These are phyloP conservation scores for Globisporangium megalacanthum DNA, from an alignment of 352 stramenopile species.

Conservation along the genomic window DNA sequence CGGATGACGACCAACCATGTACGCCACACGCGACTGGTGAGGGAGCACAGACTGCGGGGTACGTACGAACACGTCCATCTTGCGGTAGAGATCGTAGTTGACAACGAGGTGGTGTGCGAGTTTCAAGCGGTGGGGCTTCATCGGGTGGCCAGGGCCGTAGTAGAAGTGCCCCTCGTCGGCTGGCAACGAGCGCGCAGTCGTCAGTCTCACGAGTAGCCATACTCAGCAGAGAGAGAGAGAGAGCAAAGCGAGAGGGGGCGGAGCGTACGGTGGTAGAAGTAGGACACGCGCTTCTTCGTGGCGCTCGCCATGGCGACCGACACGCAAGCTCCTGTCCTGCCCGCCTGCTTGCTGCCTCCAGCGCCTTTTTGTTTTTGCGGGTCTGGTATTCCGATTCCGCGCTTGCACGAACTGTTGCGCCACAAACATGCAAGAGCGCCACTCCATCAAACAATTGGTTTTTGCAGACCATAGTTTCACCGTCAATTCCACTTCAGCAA, in stretches of 20 bases:
- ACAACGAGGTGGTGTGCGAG: conserved; percentile 98
- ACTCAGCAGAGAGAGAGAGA: conserved; percentile 1
- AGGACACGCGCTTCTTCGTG: conserved; percentile 76
- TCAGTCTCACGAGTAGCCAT: not conserved
- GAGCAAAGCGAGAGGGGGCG: not conserved
- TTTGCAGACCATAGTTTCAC: too few species aligned
- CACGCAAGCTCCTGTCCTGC: not conserved
- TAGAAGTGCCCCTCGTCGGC: conserved; percentile 96
- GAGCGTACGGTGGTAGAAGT: conserved; percentile 83
- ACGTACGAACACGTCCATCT: conserved; percentile 98
- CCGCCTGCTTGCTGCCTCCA: not conserved
- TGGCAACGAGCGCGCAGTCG: conserved; percentile 14
- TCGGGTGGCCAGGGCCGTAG: conserved; percentile 95
- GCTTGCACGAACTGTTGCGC: too few species aligned
- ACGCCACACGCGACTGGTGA: not conserved
- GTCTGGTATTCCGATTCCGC: too few species aligned
- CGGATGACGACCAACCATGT: too few species aligned
- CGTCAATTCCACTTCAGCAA: too few species aligned
- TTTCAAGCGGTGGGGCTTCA: conserved; percentile 98
- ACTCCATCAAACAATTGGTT: too few species aligned
- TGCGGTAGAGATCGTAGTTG: conserved; percentile 97
- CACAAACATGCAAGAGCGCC: too few species aligned
- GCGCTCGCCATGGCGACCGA: conserved; percentile 28
- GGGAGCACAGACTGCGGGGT: not conserved
- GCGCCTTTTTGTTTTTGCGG: not conserved